phyloP scores from a whole-genome alignment of 306 rosid genomes.

The Lathyrus tuberosus region DNA sequence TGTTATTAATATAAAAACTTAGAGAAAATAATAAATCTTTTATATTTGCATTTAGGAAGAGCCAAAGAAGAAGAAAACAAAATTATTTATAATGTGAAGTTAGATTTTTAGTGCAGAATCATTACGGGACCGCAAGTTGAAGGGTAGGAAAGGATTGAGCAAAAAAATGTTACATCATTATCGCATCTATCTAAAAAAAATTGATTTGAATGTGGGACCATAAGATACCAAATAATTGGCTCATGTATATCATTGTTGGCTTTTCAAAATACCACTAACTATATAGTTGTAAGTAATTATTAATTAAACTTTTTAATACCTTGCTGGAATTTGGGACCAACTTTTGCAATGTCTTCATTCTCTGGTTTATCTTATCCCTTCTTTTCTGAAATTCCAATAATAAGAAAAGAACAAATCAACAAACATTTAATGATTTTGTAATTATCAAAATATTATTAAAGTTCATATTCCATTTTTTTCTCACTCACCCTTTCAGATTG shows the following conservation, averaged over 20 bases:
- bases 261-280: slow-evolving; percentile 37
- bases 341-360: slow-evolving; percentile 95
- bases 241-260: slow-evolving; percentile 16
- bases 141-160: slow-evolving; percentile 21
- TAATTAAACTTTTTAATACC: slow-evolving; percentile 50
- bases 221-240: slow-evolving; percentile 40
- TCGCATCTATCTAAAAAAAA: slow-evolving; percentile 1
- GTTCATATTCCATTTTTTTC: neutral
- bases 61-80: slow-evolving; percentile 19
- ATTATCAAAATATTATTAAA: slow-evolving; percentile 11
- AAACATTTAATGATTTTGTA: slow-evolving; percentile 22
- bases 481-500: slow-evolving; percentile 85
- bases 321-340: slow-evolving; percentile 98
- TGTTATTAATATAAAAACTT: neutral
- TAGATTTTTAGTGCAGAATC: slow-evolving; percentile 31
- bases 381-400: slow-evolving; percentile 67
- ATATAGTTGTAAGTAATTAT: slow-evolving; percentile 28
- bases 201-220: slow-evolving; percentile 33
- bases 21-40: neutral
- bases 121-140: slow-evolving; percentile 33
- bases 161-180: slow-evolving; percentile 8
- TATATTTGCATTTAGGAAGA: neutral
- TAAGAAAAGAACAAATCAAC: slow-evolving; percentile 21
- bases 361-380: slow-evolving; percentile 94
- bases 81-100: slow-evolving; percentile 1